These are phyloP conservation scores for Globisporangium spiculum DNA, from an alignment of 352 stramenopile genomes.

Conservation along the genomic window DNA sequence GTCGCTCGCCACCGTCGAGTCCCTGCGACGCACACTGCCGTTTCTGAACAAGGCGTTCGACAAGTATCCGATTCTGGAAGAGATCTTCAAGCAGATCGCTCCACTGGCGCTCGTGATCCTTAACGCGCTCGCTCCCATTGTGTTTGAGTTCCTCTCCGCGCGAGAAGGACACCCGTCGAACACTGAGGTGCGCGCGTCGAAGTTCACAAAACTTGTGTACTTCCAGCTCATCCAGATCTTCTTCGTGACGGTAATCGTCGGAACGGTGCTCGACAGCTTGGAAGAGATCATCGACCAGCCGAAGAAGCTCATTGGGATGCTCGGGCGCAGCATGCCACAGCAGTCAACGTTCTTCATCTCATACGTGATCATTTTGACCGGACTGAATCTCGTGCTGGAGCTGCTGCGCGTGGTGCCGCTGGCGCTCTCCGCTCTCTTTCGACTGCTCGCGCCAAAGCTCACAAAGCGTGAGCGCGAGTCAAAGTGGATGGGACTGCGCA, in stretches of 20 bases:
- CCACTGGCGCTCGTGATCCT: slow-evolving; percentile 60
- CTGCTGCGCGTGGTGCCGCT: slow-evolving; percentile 61
- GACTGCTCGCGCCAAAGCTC: slow-evolving; percentile 55
- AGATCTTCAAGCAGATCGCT: slow-evolving; percentile 69
- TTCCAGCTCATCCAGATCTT: slow-evolving; percentile 86
- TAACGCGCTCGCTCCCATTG: slow-evolving; percentile 54
- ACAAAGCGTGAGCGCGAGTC: slow-evolving; percentile 55
- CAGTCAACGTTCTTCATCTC: slow-evolving; percentile 87
- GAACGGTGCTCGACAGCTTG: slow-evolving; percentile 70
- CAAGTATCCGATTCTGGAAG: slow-evolving; percentile 53
- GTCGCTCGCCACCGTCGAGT: slow-evolving; percentile 68
- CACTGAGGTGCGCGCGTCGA: slow-evolving; percentile 52
- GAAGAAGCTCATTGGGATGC: slow-evolving; percentile 64
- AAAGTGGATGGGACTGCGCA: slow-evolving; percentile 51
- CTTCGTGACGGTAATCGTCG: slow-evolving; percentile 75
- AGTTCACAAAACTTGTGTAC: slow-evolving; percentile 78
- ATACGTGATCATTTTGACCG: slow-evolving; percentile 72
- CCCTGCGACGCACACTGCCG: slow-evolving; percentile 51
- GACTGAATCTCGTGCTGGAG: slow-evolving; percentile 55
- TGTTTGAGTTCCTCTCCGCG: slow-evolving; percentile 62
- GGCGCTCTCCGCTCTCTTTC: slow-evolving; percentile 44
- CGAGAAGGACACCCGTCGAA: slow-evolving; percentile 71
- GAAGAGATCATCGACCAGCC: slow-evolving; percentile 72
- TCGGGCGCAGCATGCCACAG: slow-evolving; percentile 71
- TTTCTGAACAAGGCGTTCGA: slow-evolving; percentile 67